These are phyloP conservation scores for Cercophora sp. DNA, from an alignment of 495 filamentous ascomycete species.

Conservation along the genomic window DNA sequence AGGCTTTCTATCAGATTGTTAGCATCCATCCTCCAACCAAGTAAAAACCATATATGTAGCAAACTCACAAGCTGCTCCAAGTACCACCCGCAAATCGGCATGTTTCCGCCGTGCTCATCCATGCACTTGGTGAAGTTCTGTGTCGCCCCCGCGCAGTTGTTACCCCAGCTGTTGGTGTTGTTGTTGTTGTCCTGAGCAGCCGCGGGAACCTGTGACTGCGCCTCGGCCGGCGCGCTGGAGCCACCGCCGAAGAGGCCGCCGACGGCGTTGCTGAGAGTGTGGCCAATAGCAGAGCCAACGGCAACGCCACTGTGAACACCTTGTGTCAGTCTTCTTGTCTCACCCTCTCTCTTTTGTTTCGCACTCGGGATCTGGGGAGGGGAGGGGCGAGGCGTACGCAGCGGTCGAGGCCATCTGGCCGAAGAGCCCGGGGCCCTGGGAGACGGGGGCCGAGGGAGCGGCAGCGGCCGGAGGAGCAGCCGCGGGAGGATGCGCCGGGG, in stretches of 20 bases:
- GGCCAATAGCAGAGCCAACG: slow-evolving; percentile 89
- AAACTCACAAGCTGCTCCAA: slow-evolving; percentile 74
- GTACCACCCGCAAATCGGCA: slow-evolving; percentile 97
- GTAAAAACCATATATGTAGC: neutral
- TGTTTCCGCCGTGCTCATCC: slow-evolving; percentile 86
- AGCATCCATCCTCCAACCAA: neutral
- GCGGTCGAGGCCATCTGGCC: slow-evolving; percentile 85
- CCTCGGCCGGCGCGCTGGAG: slow-evolving; percentile 57
- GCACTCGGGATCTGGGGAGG: slow-evolving; percentile 13
- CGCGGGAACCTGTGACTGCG: slow-evolving; percentile 37
- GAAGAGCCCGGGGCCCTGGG: slow-evolving; percentile 68
- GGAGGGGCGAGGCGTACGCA: slow-evolving; percentile 54
- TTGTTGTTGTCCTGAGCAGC: slow-evolving; percentile 30
- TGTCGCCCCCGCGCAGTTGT: slow-evolving; percentile 74
- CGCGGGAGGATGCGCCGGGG: slow-evolving; percentile 37
- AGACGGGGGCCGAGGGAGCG: slow-evolving; percentile 35
- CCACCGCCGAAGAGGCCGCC: slow-evolving; percentile 75
- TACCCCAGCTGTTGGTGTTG: slow-evolving; percentile 48
- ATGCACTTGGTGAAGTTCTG: slow-evolving; percentile 89
- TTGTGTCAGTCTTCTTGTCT: slow-evolving; percentile 18
- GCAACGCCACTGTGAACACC: slow-evolving; percentile 93
- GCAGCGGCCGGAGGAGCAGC: slow-evolving; percentile 41
- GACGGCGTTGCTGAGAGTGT: slow-evolving; percentile 89
- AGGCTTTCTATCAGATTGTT: slow-evolving; percentile 65
- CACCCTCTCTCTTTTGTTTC: neutral